Percentiles rank a stretch among this genome's conserved stretches.
phyloP scores from a whole-genome alignment of 306 rosid genomes.

The Malus sylvestris region DNA sequence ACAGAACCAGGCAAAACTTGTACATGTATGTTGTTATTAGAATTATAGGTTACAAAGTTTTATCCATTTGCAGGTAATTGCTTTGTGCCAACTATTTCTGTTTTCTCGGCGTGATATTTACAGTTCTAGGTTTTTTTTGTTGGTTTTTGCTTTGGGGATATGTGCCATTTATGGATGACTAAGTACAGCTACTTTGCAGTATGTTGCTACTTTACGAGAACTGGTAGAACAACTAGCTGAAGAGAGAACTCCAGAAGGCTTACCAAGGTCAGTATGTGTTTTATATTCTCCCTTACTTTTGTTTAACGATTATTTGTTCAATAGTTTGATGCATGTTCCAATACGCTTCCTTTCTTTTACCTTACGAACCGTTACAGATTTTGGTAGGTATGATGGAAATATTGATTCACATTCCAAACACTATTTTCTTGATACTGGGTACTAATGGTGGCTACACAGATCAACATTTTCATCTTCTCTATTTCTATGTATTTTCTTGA shows the following conservation, averaged over 20 bases:
- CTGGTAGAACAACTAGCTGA: constrained; percentile 76
- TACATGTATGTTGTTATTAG: constrained; percentile 41
- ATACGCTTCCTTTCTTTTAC: background rate
- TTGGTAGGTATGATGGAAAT: background rate
- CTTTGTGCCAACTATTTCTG: background rate
- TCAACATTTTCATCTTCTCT: background rate
- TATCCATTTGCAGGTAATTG: background rate
- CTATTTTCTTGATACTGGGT: background rate
- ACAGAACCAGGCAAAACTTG: constrained; percentile 74
- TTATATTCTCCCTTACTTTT: background rate
- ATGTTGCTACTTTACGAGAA: constrained; percentile 81
- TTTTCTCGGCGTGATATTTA: background rate
- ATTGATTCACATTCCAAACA: background rate
- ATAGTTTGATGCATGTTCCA: background rate
- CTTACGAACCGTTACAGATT: background rate
- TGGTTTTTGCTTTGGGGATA: background rate
- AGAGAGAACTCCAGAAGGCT: constrained; percentile 72
- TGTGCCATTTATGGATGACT: constrained; percentile 6
- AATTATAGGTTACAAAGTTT: background rate
- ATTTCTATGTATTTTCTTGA: background rate
- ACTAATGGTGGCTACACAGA: background rate
- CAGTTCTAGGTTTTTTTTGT: background rate
- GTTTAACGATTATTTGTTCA: background rate
- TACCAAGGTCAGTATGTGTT: constrained; percentile 49
- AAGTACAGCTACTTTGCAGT: constrained; percentile 36